These are phyloP conservation scores for Aspergillus sp. DNA, from an alignment of 2,329 filamentous ascomycete species.

Conservation along the genomic window DNA sequence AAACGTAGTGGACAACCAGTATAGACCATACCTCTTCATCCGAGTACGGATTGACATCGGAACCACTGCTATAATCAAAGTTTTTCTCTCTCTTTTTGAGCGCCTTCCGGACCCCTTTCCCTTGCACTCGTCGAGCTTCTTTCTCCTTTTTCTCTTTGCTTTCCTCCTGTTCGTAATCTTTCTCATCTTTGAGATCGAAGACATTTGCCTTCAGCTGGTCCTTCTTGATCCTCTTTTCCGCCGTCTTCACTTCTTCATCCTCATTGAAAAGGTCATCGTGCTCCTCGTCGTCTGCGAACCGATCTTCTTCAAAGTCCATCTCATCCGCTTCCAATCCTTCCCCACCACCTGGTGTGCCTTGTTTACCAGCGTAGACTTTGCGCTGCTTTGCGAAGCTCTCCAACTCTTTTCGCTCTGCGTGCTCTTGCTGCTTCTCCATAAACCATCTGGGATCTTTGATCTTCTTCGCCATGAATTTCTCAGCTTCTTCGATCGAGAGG, in stretches of 20 bases:
- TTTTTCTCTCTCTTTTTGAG: constrained; percentile 80
- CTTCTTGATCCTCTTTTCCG: constrained; percentile 63
- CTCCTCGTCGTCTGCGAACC: constrained; percentile 85
- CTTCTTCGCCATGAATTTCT: constrained; percentile 73
- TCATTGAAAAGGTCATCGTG: constrained; percentile 68
- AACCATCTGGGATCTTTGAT: constrained; percentile 72
- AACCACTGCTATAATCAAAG: constrained; percentile 72
- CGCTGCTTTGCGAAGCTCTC: constrained; percentile 45
- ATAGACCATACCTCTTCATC: constrained; percentile 40
- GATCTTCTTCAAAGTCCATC: constrained; percentile 61
- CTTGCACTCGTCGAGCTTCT: constrained; percentile 59
- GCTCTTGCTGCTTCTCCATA: constrained; percentile 52
- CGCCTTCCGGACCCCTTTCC: constrained; percentile 71
- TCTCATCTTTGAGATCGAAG: constrained; percentile 68
- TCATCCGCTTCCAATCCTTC: constrained; percentile 54
- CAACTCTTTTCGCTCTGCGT: constrained; percentile 50
- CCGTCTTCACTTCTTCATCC: constrained; percentile 69
- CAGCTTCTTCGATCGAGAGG: constrained; percentile 74
- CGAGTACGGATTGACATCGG: constrained; percentile 50
- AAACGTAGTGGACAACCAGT: constrained; percentile 17
- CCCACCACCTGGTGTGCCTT: constrained; percentile 36
- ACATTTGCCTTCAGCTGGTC: constrained; percentile 82
- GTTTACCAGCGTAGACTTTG: constrained; percentile 40
- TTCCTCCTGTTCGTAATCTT: constrained; percentile 61
- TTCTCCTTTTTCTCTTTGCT: constrained; percentile 56